Conservation (phyloP, 2,329 filamentous ascomycete genomes). For the Botrytis tulipae region DNA sequence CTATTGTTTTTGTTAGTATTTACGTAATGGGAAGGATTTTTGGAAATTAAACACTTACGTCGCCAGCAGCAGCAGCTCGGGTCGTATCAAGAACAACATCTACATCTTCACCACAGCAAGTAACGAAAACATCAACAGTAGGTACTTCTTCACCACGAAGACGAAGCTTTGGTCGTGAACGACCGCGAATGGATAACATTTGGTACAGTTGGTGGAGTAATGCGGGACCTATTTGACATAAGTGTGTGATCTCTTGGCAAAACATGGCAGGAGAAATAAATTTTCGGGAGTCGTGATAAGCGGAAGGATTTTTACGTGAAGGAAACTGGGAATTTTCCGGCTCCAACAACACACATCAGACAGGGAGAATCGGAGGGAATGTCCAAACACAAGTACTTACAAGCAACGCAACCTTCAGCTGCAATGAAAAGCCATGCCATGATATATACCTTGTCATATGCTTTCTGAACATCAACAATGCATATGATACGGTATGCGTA, state of each 20-base stretch:
- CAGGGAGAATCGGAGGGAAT: not conserved
- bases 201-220: slow-evolving; percentile 59
- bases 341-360: not conserved
- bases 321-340: not conserved
- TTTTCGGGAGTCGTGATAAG: not conserved
- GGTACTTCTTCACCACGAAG: slow-evolving; percentile 42
- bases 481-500: slow-evolving; percentile 52
- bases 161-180: slow-evolving; percentile 52
- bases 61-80: slow-evolving; percentile 53
- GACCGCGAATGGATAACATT: slow-evolving; percentile 55
- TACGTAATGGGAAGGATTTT: not conserved
- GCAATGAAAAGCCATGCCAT: slow-evolving; percentile 58
- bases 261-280: not conserved
- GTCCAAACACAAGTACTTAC: slow-evolving; percentile 21
- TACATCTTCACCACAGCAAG: slow-evolving; percentile 56
- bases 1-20: not conserved
- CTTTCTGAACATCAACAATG: slow-evolving; percentile 51
- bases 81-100: slow-evolving; percentile 47
- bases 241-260: slow-evolving; percentile 7
- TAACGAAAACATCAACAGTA: slow-evolving; percentile 56
- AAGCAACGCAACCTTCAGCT: slow-evolving; percentile 51
- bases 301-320: not conserved
- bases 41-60: slow-evolving; percentile 35
- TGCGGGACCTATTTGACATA: slow-evolving; percentile 44
- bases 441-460: slow-evolving; percentile 43